These are phyloP conservation scores for Pseudogymnoascus destructans DNA, from an alignment of 2,329 filamentous ascomycete genomes.

Conservation along the genomic window DNA sequence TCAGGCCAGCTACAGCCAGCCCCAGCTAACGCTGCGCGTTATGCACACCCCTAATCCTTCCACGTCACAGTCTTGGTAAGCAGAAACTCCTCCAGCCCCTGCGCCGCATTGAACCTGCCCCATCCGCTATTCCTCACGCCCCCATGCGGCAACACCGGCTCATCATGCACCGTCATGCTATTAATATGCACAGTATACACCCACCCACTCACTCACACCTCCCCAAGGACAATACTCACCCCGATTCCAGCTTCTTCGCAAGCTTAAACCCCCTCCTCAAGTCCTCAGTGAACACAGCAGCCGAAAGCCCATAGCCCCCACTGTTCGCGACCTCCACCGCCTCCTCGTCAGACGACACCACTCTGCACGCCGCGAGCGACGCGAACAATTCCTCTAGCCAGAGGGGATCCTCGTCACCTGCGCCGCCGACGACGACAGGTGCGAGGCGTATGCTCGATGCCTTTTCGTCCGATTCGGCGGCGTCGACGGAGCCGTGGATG, in stretches of 20 bases:
- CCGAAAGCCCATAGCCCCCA: conserved; percentile 29
- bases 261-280: conserved; percentile 13
- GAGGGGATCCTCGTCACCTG: conserved; percentile 24
- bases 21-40: not conserved
- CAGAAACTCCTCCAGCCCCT: conserved; percentile 35
- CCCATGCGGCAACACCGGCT: conserved; percentile 34
- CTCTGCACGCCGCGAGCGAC: conserved; percentile 23
- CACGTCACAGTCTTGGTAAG: conserved; percentile 30
- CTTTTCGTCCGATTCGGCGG: conserved; percentile 21
- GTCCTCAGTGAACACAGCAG: conserved; percentile 27
- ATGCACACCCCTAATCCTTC: conserved; percentile 8
- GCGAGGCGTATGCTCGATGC: conserved; percentile 14
- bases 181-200: conserved; percentile 34
- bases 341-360: conserved; percentile 30
- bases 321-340: conserved; percentile 29
- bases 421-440: conserved; percentile 17
- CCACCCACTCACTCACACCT: not conserved
- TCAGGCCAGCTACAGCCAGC: not conserved
- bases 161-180: conserved; percentile 37
- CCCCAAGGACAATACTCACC: not conserved
- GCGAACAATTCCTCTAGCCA: conserved; percentile 28
- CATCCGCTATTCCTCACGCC: conserved; percentile 37
- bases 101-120: conserved; percentile 33
- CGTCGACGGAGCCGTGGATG: conserved; percentile 10
- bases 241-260: conserved; percentile 12